These are phyloP conservation scores for Coleophoma eucalyptorum DNA, from an alignment of 2,329 filamentous ascomycete genomes.

Conservation along the genomic window DNA sequence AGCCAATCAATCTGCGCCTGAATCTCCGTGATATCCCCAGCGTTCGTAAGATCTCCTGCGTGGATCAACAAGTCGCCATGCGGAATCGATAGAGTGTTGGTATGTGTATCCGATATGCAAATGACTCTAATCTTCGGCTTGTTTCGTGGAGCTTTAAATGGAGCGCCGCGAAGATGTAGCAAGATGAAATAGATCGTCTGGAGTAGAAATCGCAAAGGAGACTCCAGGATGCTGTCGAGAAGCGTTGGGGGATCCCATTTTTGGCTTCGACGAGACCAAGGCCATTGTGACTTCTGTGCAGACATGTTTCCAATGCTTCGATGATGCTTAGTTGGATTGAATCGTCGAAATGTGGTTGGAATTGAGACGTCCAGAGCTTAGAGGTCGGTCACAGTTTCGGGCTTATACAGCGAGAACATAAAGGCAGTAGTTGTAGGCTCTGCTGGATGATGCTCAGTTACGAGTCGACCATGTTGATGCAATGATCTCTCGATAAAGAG, in stretches of 20 bases:
- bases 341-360: no score
- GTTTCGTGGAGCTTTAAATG: constrained; percentile 53
- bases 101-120: constrained; percentile 89
- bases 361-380: no score
- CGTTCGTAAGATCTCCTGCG: constrained; percentile 78
- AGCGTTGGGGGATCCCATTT: constrained; percentile 33
- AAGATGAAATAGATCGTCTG: constrained; percentile 61
- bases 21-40: constrained; percentile 68
- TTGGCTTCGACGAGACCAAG: constrained; percentile 22
- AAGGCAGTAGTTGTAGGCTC: no score
- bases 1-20: constrained; percentile 87
- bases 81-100: constrained; percentile 59
- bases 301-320: no score
- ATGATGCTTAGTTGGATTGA: no score
- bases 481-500: no score
- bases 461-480: no score
- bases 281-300: constrained; percentile 11
- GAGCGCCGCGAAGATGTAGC: constrained; percentile 62
- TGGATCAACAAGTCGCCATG: constrained; percentile 84
- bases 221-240: constrained; percentile 61
- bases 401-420: no score
- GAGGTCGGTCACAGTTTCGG: no score
- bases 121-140: constrained; percentile 67
- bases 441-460: no score
- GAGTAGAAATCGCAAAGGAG: constrained; percentile 63